Conservation (phyloP, 257 asterid genomes). For the Plantago major region DNA sequence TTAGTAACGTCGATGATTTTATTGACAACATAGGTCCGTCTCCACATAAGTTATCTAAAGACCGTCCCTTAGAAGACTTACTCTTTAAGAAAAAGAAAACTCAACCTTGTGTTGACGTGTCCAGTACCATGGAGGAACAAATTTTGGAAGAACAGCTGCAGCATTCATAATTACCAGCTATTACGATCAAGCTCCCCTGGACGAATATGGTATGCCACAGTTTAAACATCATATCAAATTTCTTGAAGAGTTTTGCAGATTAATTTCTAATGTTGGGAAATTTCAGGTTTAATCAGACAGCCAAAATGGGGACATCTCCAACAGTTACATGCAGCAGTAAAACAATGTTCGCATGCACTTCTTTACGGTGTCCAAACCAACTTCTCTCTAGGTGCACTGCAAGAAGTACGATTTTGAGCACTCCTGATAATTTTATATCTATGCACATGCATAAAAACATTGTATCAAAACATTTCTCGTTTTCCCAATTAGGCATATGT, state of each 20-base stretch:
- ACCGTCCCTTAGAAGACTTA: too few relatives aligned
- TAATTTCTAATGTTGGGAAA: not conserved
- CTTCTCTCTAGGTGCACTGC: constrained; percentile 46
- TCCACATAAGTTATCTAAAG: too few relatives aligned
- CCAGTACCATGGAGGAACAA: constrained; percentile 88
- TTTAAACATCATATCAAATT: not conserved
- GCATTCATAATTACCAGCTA: constrained; percentile 50
- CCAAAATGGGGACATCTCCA: constrained; percentile 87
- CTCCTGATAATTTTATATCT: not conserved
- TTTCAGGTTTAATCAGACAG: constrained; percentile 65
- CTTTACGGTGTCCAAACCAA: constrained; percentile 43
- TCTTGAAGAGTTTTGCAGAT: not conserved
- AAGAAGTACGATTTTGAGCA: constrained; percentile 47
- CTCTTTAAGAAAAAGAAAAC: too few relatives aligned
- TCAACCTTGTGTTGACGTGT: not conserved
- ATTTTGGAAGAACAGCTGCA: constrained; percentile 67
- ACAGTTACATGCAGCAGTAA: constrained; percentile 65
- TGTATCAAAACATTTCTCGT: not conserved
- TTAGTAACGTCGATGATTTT: too few relatives aligned
- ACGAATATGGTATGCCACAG: constrained; percentile 61
- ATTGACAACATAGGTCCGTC: too few relatives aligned
- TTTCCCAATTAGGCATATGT: constrained; percentile 48
- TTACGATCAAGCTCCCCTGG: constrained; percentile 83
- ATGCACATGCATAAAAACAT: not conserved
- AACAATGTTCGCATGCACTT: constrained; percentile 43